A percentile compares a stretch with the other conserved stretches of the same genome.
Conservation (phyloP, 345 rosid species). For the Eucalyptus guilfoylei region DNA sequence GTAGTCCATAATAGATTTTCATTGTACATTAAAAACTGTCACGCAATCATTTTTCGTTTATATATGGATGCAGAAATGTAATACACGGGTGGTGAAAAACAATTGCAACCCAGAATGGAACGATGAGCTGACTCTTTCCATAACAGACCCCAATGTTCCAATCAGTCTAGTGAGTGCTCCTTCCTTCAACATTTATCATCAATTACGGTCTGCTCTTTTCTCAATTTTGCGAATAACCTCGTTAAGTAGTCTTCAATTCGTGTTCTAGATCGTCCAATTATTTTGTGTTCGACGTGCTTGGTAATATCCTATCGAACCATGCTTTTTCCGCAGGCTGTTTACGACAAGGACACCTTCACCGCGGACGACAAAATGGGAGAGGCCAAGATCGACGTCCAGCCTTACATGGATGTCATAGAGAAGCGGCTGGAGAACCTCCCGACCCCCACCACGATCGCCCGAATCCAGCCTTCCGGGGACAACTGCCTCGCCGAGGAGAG, state of each 20-base stretch:
- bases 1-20: too few relatives aligned
- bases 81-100: constrained; percentile 47
- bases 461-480: constrained; percentile 19
- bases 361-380: constrained; percentile 80
- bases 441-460: constrained; percentile 38
- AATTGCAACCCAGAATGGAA: constrained; percentile 86
- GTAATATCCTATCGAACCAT: neutral
- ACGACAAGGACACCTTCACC: constrained; percentile 62
- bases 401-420: constrained; percentile 36
- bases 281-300: neutral
- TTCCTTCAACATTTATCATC: neutral
- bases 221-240: neutral
- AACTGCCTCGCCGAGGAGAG: constrained; percentile 58
- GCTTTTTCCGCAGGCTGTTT: constrained; percentile 37
- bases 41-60: too few relatives aligned
- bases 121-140: constrained; percentile 60
- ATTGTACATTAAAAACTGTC: fast-evolving
- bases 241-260: neutral
- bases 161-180: constrained; percentile 40
- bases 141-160: constrained; percentile 23
- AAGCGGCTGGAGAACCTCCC: constrained; percentile 37
- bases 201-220: too few relatives aligned
- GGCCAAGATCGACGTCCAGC: constrained; percentile 47
- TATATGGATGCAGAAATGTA: constrained; percentile 32
- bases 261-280: neutral